A percentile compares a stretch with the other conserved stretches of the same genome.
Conservation (phyloP, 805 yeast genomes). For the Candida ponderosae region DNA sequence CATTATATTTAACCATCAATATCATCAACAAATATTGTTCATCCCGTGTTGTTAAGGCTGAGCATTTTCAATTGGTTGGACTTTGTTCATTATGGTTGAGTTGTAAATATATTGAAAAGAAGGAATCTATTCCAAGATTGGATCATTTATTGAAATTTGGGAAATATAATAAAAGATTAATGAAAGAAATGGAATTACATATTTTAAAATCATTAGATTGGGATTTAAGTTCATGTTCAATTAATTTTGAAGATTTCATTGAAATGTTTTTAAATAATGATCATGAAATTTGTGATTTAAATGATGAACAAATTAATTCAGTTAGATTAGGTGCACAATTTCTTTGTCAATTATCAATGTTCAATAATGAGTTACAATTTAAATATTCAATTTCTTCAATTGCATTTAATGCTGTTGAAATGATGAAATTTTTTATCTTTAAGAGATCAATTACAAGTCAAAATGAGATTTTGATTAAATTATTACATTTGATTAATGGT, state of each 20-base stretch:
- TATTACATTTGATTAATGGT: slow-evolving; percentile 13
- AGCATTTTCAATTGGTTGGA: slow-evolving; percentile 81
- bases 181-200: slow-evolving; percentile 64
- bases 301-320: slow-evolving; percentile 31
- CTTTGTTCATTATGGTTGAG: slow-evolving; percentile 89
- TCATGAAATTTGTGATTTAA: slow-evolving; percentile 10
- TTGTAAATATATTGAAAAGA: slow-evolving; percentile 64
- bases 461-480: slow-evolving; percentile 10
- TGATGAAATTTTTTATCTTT: slow-evolving; percentile 38
- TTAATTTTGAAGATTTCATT: slow-evolving; percentile 45
- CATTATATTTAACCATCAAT: slow-evolving; percentile 57
- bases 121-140: slow-evolving; percentile 52
- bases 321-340: slow-evolving; percentile 50
- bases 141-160: slow-evolving; percentile 43
- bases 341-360: slow-evolving; percentile 59
- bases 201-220: slow-evolving; percentile 56
- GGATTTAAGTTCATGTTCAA: slow-evolving; percentile 52
- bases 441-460: slow-evolving; percentile 19
- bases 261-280: slow-evolving; percentile 42
- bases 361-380: slow-evolving; percentile 51
- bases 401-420: slow-evolving; percentile 42
- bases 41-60: slow-evolving; percentile 67
- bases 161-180: slow-evolving; percentile 46
- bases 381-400: slow-evolving; percentile 36
- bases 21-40: slow-evolving; percentile 84